Percentiles rank a stretch among this genome's conserved stretches.
Evolutionary conservation across 768 basidiomycete genomes (phyloP).

Genomic region (Ephemerocybe angulata): DNA sequence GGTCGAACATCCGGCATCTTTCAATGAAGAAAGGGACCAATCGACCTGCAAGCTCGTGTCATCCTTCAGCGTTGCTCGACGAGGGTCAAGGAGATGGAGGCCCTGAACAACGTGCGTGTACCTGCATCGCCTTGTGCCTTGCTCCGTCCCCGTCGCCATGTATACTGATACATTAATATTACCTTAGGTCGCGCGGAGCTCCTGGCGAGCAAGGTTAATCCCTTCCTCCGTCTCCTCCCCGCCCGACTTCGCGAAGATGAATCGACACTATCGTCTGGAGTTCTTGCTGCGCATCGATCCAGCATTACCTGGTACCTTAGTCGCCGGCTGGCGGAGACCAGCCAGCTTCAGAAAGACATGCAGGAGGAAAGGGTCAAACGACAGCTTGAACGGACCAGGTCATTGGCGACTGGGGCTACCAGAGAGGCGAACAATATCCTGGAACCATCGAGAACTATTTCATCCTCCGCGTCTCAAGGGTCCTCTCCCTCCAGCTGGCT

Average conservation of each 20-base stretch:
- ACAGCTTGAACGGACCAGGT: constrained; percentile 78
- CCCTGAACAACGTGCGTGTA: constrained; percentile 73
- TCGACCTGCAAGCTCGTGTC: constrained; percentile 87
- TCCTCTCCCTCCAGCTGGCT: constrained; percentile 50
- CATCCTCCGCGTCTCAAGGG: constrained; percentile 20
- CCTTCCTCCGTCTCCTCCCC: constrained; percentile 68
- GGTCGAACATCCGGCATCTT: constrained; percentile 66
- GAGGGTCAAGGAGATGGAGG: constrained; percentile 83
- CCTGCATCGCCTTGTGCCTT: too few relatives aligned
- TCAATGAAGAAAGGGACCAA: constrained; percentile 93
- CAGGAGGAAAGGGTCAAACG: constrained; percentile 93
- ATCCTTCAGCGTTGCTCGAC: constrained; percentile 85
- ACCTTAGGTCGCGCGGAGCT: constrained; percentile 73
- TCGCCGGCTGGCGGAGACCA: constrained; percentile 72
- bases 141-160: too few relatives aligned
- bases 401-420: constrained; percentile 77
- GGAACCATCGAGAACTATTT: constrained; percentile 25
- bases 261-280: constrained; percentile 54
- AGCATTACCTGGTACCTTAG: constrained; percentile 90
- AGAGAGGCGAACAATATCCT: constrained; percentile 50
- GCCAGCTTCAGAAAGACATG: constrained; percentile 77
- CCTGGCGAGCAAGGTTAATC: constrained; percentile 59
- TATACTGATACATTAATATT: too few relatives aligned
- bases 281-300: constrained; percentile 89
- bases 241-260: constrained; percentile 60